phyloP scores from a whole-genome alignment of 768 basidiomycete species.

The Cytidiella melzeri region DNA sequence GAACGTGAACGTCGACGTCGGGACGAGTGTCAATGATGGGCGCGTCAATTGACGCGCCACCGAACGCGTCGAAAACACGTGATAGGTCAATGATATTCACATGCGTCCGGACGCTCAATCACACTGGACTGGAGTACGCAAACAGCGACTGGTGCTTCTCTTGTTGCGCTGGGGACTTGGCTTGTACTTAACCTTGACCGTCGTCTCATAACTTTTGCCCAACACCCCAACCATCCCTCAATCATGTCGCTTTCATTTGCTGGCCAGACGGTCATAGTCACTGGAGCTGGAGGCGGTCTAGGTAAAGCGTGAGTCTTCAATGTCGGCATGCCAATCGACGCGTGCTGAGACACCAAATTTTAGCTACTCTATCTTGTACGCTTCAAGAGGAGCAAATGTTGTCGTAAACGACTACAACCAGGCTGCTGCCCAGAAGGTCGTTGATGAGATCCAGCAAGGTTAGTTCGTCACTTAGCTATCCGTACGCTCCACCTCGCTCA shows the following conservation, averaged over 20 bases:
- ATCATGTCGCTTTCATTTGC: slow-evolving; percentile 58
- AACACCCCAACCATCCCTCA: background rate
- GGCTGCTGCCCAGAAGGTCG: slow-evolving; percentile 86
- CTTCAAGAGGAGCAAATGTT: slow-evolving; percentile 88
- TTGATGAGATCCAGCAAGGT: slow-evolving; percentile 83
- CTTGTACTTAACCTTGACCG: background rate
- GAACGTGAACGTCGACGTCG: too few relatives aligned
- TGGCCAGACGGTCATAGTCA: slow-evolving; percentile 88
- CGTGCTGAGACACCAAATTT: background rate
- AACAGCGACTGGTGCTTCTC: background rate
- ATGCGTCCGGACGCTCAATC: background rate
- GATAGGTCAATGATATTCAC: background rate
- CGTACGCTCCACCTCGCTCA: background rate
- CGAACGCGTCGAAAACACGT: background rate
- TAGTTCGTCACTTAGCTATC: slow-evolving; percentile 16
- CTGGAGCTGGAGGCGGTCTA: slow-evolving; percentile 93
- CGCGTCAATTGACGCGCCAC: too few relatives aligned
- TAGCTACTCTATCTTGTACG: slow-evolving; percentile 89
- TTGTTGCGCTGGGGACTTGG: background rate
- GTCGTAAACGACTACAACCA: slow-evolving; percentile 94
- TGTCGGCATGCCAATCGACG: background rate
- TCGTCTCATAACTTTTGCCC: background rate
- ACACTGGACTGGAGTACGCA: background rate
- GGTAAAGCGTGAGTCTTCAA: slow-evolving; percentile 70
- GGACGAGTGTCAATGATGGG: too few relatives aligned